Percentiles rank a stretch among this genome's conserved stretches.
phyloP scores from a whole-genome alignment of 768 basidiomycete species.

The Suillus subalutaceus region DNA sequence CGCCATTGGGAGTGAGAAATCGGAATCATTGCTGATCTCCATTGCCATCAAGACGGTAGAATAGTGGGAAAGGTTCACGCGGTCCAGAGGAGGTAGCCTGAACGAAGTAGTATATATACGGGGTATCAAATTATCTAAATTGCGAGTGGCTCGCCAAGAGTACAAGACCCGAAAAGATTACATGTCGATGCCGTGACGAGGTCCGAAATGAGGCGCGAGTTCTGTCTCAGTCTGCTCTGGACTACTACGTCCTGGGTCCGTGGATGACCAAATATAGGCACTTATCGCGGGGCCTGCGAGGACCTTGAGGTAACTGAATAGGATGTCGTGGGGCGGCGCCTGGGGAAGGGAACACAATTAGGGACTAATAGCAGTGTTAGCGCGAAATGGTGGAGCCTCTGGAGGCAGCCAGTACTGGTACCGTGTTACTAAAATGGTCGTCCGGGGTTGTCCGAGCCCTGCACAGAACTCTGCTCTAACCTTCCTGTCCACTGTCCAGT shows the following conservation, averaged over 20 bases:
- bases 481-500: too few relatives aligned
- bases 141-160: not conserved
- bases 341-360: not conserved
- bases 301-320: not conserved
- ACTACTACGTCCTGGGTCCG: too few relatives aligned
- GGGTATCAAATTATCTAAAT: not conserved
- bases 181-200: not conserved
- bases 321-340: not conserved
- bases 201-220: not conserved
- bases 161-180: not conserved
- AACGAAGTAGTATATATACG: constrained; percentile 5
- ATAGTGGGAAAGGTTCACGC: not conserved
- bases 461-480: not conserved
- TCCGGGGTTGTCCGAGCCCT: not conserved
- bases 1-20: constrained; percentile 36
- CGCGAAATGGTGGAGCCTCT: not conserved
- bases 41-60: not conserved
- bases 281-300: not conserved
- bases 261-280: not conserved
- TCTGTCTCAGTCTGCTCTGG: not conserved
- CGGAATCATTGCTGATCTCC: constrained; percentile 12
- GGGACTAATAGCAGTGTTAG: not conserved
- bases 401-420: not conserved
- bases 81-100: not conserved
- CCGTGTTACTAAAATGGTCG: not conserved